A percentile compares a stretch with the other conserved stretches of the same genome.
Evolutionary conservation across 495 filamentous ascomycete genomes (phyloP).

Genomic region (Aspergillus steynii): DNA sequence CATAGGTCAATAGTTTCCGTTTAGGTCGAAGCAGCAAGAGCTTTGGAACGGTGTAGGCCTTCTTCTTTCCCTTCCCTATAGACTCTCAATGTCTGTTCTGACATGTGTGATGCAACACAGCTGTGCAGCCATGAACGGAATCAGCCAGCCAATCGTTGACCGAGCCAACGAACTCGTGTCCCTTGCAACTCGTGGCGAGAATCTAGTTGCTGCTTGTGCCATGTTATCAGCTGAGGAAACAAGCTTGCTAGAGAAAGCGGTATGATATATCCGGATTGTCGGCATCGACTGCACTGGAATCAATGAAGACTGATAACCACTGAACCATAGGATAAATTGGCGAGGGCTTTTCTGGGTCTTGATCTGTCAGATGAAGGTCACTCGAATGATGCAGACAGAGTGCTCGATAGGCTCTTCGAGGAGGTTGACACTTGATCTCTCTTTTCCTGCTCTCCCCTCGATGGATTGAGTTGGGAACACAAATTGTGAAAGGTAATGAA

Average conservation of each 20-base stretch:
- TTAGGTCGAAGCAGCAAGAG: conserved; percentile 75
- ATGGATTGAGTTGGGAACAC: neutral
- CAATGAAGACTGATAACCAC: conserved; percentile 5
- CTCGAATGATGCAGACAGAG: conserved; percentile 11
- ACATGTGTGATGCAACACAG: conserved; percentile 25
- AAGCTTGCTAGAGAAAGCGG: conserved; percentile 63
- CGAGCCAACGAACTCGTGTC: conserved; percentile 75
- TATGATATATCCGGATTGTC: conserved; percentile 18
- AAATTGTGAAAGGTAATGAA: neutral
- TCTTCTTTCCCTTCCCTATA: neutral
- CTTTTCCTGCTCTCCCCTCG: neutral
- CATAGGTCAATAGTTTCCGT: conserved; percentile 39
- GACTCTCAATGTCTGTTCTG: neutral
- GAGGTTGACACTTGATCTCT: neutral
- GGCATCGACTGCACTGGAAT: neutral
- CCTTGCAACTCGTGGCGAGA: conserved; percentile 70
- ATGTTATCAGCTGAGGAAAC: conserved; percentile 59
- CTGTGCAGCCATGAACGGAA: conserved; percentile 82
- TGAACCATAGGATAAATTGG: conserved; percentile 31
- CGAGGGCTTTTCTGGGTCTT: conserved; percentile 34
- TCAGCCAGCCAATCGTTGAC: conserved; percentile 68
- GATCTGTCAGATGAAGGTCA: conserved; percentile 24
- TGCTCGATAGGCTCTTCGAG: conserved; percentile 28
- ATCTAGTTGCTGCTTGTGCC: conserved; percentile 70
- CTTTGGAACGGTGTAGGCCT: conserved; percentile 66